Conservation (phyloP, 2,329 filamentous ascomycete species). For the Fusarium oligoseptatum region DNA sequence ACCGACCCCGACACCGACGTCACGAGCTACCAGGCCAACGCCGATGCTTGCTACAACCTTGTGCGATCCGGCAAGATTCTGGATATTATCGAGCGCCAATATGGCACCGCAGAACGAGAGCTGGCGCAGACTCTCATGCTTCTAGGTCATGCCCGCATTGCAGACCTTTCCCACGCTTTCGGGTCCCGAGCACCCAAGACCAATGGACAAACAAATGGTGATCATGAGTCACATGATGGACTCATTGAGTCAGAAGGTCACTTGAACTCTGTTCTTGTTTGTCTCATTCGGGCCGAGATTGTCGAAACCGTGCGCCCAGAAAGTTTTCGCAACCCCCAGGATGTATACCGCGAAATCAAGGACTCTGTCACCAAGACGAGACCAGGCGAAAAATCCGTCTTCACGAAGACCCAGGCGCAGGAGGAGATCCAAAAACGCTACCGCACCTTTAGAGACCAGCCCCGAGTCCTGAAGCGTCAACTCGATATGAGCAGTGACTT, state of each 20-base stretch:
- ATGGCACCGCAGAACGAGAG: conserved; percentile 80
- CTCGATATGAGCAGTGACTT: conserved; percentile 59
- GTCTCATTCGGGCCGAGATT: conserved; percentile 74
- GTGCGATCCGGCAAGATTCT: conserved; percentile 86
- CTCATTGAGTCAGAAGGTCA: conserved; percentile 61
- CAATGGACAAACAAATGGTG: conserved; percentile 54
- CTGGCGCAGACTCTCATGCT: conserved; percentile 81
- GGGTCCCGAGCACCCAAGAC: conserved; percentile 53
- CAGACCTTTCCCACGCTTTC: conserved; percentile 77
- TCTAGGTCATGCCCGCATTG: conserved; percentile 81
- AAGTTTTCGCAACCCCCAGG: conserved; percentile 72
- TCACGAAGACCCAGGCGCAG: conserved; percentile 74
- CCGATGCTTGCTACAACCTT: conserved; percentile 83
- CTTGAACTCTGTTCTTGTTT: conserved; percentile 64
- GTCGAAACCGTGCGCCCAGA: conserved; percentile 72
- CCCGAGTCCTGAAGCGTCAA: conserved; percentile 65
- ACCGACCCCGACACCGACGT: conserved; percentile 71
- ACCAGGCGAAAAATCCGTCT: conserved; percentile 62
- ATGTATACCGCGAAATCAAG: conserved; percentile 72
- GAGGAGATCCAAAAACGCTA: conserved; percentile 67
- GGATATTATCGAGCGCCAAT: conserved; percentile 78
- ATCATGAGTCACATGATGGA: conserved; percentile 48
- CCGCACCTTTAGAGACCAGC: conserved; percentile 65
- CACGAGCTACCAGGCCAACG: conserved; percentile 88
- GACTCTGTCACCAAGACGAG: conserved; percentile 68